Conservation (phyloP, 2,329 filamentous ascomycete genomes). For the Penicillium sp. region DNA sequence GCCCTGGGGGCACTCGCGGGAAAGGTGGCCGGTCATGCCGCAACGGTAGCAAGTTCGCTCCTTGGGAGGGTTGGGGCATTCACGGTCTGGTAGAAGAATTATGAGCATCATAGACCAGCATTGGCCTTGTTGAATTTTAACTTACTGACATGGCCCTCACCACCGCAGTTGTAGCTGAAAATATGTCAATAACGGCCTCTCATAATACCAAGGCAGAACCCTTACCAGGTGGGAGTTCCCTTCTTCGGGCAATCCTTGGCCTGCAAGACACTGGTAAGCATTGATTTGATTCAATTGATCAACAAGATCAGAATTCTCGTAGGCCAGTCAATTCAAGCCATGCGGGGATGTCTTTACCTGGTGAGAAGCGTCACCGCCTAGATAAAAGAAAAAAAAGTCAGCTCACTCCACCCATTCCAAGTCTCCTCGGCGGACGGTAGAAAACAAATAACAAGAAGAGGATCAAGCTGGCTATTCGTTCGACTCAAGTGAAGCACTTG, state of each 20-base stretch:
- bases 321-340: background rate
- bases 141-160: conserved; percentile 76
- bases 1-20: conserved; percentile 61
- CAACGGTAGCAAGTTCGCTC: conserved; percentile 64
- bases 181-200: background rate
- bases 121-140: conserved; percentile 18
- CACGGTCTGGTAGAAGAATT: conserved; percentile 60
- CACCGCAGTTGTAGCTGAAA: conserved; percentile 71
- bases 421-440: too few species aligned
- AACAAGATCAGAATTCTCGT: background rate
- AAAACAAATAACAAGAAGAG: too few species aligned
- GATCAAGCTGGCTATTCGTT: too few species aligned
- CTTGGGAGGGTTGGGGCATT: conserved; percentile 84
- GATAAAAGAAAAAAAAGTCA: conserved; percentile 22
- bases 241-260: conserved; percentile 82
- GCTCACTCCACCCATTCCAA: too few species aligned
- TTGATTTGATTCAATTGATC: background rate
- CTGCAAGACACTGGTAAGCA: too few species aligned
- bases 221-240: conserved; percentile 71
- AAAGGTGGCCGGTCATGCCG: conserved; percentile 82
- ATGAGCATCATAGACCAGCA: conserved; percentile 4
- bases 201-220: conserved; percentile 24
- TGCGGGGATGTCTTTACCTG: conserved; percentile 54
- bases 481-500: too few species aligned
- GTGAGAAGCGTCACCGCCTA: conserved; percentile 67